Evolutionary conservation across 352 stramenopile species (phyloP), one percentile per base, ranked within the genome.

Genomic region (Peronospora tabacina): DNA sequence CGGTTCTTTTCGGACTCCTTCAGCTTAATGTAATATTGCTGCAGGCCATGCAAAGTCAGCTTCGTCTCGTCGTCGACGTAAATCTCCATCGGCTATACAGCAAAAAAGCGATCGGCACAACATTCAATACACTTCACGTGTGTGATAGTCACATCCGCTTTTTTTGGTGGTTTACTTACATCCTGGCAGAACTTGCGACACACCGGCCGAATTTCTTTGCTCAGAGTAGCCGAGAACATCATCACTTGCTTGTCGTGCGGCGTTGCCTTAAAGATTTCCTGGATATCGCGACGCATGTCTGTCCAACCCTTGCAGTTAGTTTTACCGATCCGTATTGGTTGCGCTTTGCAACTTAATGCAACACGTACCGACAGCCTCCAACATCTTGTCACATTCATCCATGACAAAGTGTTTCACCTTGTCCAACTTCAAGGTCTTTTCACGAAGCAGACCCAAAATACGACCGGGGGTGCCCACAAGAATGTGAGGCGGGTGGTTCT

Each of bases 361-460:
- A 7, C 10, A 73, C 80, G 39, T 68, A 94, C 81, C 83, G 50
- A 99, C 88, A 19, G 91, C 94, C 55, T 98, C 96, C 41, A 99
- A 85, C 56, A 99, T 97, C 67, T 98, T 97, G 85, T 99, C 97
- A 78, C 96, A 99, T 75, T 99, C 97, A 69, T 99, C 97, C 71
- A 99, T 92, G 32, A 99, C 96, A 69, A 99, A 99, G 76, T 99
- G 95, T 75, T 99, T 98, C 55, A 99, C 86, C 66, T 98, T 96
- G 81, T 98, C 93, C 19, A 99, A 74, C 71, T 98, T 98, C 49
- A 99, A 71, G 41, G 83, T 94, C 76, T 98, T 98, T 65, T 98
- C 94, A 44, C 82, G 79, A 44, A 95, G 63, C 55, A 95, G 61
- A 55, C 79, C 80, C 17, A 95, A 68, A 30, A 95, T 91, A 71